Evolutionary conservation across 495 filamentous ascomycete genomes (phyloP), one percentile per base, ranked within the genome.

Genomic region (Terfezia boudieri): DNA sequence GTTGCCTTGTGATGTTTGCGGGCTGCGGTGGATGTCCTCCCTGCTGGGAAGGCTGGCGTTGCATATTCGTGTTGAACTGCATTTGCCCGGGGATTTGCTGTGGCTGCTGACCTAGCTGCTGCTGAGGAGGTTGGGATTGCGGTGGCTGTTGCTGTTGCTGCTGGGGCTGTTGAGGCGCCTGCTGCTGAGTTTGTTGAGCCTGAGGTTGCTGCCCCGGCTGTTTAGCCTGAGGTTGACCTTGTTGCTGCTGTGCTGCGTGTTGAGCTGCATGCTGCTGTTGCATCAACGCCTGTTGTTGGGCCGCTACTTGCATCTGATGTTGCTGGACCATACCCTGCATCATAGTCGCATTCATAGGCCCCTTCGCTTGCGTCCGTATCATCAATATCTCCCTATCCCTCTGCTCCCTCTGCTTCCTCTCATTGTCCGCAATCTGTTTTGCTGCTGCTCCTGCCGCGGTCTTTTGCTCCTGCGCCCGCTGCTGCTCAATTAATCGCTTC

Each of bases 391-490:
- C 64, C 4, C 60, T 58, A 35, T 67, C 67, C 51, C 74, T 71
- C 17, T 68, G 66, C 49, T 70, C 64, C 12, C 23, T 23, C 52
- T 68, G 41, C 41, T 20, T 46, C 17, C 41, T 46, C 1, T 46
- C 41, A 20, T 46, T 14, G 4, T 63, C 41, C 62, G 62, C 50
- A 32, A 4, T 32, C 59, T 59, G 9, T 64, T 57, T 50, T 56
- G 55, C 50, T 62, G 57, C 51, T 61, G 62, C 55, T 70, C 68
- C 58, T 77, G 59, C 70, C 55, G 70, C 70, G 16, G 76, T 71
- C 56, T 70, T 55, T 38, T 66, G 59, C 32, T 80, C 71, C 53
- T 77, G 71, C 66, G 84, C 83, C 50, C 76, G 74, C 55, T 84
- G 80, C 64, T 83, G 80, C 17, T 73, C 72, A 61, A 76, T 74